phyloP scores from a whole-genome alignment of 441 rosid genomes.

The Daphne laureola region DNA sequence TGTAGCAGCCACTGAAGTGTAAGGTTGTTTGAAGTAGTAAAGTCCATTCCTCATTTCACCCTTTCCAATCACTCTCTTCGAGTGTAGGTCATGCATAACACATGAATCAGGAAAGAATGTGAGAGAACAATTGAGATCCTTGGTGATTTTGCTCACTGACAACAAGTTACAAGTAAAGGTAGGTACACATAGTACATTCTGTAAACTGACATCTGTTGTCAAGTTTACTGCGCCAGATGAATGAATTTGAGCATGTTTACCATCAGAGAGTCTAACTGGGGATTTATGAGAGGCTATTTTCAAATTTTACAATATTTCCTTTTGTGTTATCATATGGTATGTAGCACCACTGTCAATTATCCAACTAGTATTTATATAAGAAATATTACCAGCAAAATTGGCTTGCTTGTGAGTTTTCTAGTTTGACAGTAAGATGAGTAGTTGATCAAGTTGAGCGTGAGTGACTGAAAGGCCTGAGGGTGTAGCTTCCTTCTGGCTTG shows the following conservation, averaged over 20 bases:
- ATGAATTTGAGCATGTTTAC: neutral
- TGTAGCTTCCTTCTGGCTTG: no score
- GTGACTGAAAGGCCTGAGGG: neutral
- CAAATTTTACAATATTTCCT: neutral
- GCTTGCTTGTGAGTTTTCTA: neutral
- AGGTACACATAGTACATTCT: no score
- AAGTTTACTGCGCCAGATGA: neutral
- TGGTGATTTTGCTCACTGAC: no score
- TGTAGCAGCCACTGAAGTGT: no score
- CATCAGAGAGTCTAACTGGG: neutral
- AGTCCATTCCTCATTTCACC: no score
- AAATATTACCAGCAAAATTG: neutral
- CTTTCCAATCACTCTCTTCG: no score
- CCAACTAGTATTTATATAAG: neutral
- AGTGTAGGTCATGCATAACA: no score
- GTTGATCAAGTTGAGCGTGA: neutral
- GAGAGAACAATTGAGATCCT: no score
- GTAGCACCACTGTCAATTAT: neutral
- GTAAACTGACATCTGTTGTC: neutral
- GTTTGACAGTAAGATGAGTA: neutral
- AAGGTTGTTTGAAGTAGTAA: no score
- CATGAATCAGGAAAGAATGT: no score
- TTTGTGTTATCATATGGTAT: neutral
- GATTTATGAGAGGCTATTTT: neutral
- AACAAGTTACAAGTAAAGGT: no score